Evolutionary conservation across 768 basidiomycete species (phyloP).

Genomic region (Trametes sanguinea): DNA sequence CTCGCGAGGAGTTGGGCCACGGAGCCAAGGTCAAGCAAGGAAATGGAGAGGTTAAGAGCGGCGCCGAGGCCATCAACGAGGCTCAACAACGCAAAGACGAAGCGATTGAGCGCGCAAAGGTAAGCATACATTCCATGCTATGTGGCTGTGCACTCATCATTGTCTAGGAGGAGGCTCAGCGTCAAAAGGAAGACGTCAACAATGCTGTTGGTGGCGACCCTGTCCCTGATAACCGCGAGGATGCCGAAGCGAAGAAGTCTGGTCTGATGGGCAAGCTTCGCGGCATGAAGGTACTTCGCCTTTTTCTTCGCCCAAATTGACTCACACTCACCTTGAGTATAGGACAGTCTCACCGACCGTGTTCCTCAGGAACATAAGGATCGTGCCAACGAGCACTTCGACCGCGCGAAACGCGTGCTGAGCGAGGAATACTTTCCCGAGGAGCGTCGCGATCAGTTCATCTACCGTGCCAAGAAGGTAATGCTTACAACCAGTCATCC

Average conservation of each 20-base stretch:
- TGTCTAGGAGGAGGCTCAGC: constrained; percentile 21
- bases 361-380: constrained; percentile 74
- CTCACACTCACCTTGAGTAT: too few species aligned
- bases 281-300: constrained; percentile 33
- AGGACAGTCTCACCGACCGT: constrained; percentile 51
- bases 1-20: constrained; percentile 45
- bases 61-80: constrained; percentile 27
- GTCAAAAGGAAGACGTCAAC: constrained; percentile 25
- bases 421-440: constrained; percentile 86
- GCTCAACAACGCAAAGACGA: constrained; percentile 25
- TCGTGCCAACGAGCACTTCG: constrained; percentile 49
- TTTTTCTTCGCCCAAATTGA: too few species aligned
- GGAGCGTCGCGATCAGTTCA: constrained; percentile 89
- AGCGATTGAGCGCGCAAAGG: constrained; percentile 16
- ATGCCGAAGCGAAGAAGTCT: constrained; percentile 40
- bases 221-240: constrained; percentile 34
- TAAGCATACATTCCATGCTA: too few species aligned
- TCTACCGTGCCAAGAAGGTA: constrained; percentile 92
- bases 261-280: constrained; percentile 36
- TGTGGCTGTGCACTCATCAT: neutral
- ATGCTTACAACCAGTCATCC: neutral
- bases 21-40: constrained; percentile 37
- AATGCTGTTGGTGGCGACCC: constrained; percentile 35
- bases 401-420: constrained; percentile 67
- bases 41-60: constrained; percentile 38